These are phyloP conservation scores for Trichopus zeylanicus DNA, from an alignment of 116 monocot genomes.

Conservation along the genomic window DNA sequence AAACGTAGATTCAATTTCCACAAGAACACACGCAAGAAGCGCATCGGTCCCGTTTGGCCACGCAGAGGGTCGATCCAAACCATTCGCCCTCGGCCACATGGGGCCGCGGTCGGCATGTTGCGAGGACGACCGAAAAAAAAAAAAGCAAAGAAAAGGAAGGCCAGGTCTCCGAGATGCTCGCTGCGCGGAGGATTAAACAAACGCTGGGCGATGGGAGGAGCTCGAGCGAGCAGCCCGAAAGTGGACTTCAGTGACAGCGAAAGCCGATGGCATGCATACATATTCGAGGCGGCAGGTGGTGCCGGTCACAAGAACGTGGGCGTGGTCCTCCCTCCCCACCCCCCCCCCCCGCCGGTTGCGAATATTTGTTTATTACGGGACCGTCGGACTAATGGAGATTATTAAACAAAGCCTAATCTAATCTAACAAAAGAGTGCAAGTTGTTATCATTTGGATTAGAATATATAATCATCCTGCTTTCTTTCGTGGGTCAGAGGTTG, in stretches of 20 bases:
- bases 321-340: neutral
- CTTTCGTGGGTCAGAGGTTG: too few species aligned
- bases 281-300: slow-evolving; percentile 2
- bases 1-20: too few species aligned
- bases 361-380: too few species aligned
- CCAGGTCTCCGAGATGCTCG: neutral
- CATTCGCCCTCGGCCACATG: neutral
- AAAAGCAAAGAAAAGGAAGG: neutral
- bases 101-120: neutral
- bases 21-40: too few species aligned
- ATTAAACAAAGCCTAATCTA: too few species aligned
- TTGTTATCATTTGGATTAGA: too few species aligned
- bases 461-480: too few species aligned
- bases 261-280: neutral
- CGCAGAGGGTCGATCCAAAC: too few species aligned
- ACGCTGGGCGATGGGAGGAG: neutral
- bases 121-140: neutral
- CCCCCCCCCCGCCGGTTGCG: too few species aligned
- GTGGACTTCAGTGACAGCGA: neutral
- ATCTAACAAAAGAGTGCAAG: too few species aligned
- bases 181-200: neutral
- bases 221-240: neutral
- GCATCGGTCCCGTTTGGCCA: too few species aligned
- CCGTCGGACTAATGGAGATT: too few species aligned
- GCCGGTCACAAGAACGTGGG: neutral